These are phyloP conservation scores for Thermomyces lanuginosus DNA, from an alignment of 2,329 filamentous ascomycete species.

Conservation along the genomic window DNA sequence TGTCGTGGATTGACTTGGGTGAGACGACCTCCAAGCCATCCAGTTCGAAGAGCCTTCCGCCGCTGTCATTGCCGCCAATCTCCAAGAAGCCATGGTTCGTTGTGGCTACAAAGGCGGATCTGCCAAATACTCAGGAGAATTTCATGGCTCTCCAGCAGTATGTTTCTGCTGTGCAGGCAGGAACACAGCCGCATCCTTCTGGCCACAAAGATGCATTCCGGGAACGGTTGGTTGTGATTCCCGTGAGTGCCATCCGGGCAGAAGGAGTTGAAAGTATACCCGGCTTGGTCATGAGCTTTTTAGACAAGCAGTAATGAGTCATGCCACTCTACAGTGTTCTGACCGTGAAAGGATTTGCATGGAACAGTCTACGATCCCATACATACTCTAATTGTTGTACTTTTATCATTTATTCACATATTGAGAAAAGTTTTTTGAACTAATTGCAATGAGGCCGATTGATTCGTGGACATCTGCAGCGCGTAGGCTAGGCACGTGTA, in stretches of 20 bases:
- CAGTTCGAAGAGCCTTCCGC: constrained; percentile 21
- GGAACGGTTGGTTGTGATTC: constrained; percentile 47
- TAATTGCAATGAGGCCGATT: too few species aligned
- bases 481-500: too few species aligned
- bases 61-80: constrained; percentile 48
- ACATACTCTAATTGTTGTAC: too few species aligned
- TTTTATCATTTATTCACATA: too few species aligned
- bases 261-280: constrained; percentile 54
- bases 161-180: constrained; percentile 47
- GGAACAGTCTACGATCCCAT: too few species aligned
- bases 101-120: constrained; percentile 80
- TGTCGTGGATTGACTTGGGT: constrained; percentile 31
- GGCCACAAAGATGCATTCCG: constrained; percentile 49
- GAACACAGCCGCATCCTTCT: constrained; percentile 57
- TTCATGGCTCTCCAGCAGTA: constrained; percentile 56
- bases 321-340: too few species aligned
- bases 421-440: too few species aligned
- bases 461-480: too few species aligned
- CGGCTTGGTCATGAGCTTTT: constrained; percentile 24
- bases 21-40: neutral
- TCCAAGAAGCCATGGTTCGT: constrained; percentile 96
- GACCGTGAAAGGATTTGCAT: too few species aligned
- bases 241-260: constrained; percentile 75
- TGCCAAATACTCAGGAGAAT: constrained; percentile 62
- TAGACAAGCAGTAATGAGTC: constrained; percentile 15